Evolutionary conservation across 2,329 filamentous ascomycete species (phyloP), one percentile per base, ranked within the genome.

Genomic region (Venturiaceae sp.): DNA sequence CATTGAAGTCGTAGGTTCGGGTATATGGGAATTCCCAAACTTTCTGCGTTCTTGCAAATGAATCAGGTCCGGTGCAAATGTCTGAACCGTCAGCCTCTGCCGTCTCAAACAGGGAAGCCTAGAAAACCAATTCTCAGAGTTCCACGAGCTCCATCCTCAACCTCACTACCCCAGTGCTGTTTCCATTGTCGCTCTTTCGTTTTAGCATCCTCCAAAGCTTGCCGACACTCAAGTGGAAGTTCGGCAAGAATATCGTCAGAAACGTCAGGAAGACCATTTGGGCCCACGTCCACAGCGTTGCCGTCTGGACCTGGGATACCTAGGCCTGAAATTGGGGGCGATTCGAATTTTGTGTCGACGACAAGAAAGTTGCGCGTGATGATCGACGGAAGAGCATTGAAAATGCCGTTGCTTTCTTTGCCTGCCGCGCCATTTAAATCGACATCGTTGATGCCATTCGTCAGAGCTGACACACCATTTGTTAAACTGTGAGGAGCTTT

Each of bases 181-280:
- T 88, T 88, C 88, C 91, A 97, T 57, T 80, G 73, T 61, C 74
- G 71, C 71, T 96, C 89, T 58, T 80, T 77, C 11, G 74, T 73
- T 55, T 84, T 75, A 3, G 89, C 86, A 57, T 81, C 76, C 55
- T 90, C 77, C 62, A 96, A 91, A 0, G 88, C 87, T 37, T 77
- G 74, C 37, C 87, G 82, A 69, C 90, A 94, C 62, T 89, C 84
- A 1, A 80, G 71, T 1, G 86, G 87, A 60, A 92, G 76, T 60
- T 87, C 77, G 32, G 83, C 80, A 59, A 82, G 76, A 62, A 90
- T 77, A 9, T 90, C 86, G 54, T 84, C 79, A 1, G 84, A 72
- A 6, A 91, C 77, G 44, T 80, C 78, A n/a, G 77, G 75, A 8
- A 92, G 75, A 3, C 88, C 87, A 64, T 74, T 76, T 2, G 71